Conservation (phyloP, 768 basidiomycete species). For the Leccinum obscurum region DNA sequence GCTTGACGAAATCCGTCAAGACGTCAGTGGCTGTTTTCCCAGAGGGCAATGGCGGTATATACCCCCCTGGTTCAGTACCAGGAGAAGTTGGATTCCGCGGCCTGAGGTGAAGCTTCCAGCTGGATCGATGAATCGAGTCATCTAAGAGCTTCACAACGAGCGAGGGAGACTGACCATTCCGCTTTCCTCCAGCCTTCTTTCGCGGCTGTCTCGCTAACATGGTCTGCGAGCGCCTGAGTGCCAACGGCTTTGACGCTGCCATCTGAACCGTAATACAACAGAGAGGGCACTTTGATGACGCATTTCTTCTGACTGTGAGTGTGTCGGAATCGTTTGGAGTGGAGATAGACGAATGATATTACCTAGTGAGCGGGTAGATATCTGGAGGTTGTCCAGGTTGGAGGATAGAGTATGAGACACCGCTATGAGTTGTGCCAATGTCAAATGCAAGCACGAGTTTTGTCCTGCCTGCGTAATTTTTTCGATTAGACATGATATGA, state of each 20-base stretch:
- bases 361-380: too few relatives aligned
- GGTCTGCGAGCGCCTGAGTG: background rate
- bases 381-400: too few relatives aligned
- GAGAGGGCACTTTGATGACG: background rate
- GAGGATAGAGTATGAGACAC: too few relatives aligned
- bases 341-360: too few relatives aligned
- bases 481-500: too few relatives aligned
- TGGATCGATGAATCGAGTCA: background rate
- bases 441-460: too few relatives aligned
- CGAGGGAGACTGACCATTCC: background rate
- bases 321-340: too few relatives aligned
- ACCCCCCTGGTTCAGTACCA: background rate
- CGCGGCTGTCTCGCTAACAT: background rate
- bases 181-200: background rate
- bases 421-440: too few relatives aligned
- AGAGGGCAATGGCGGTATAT: background rate
- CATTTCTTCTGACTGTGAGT: conserved; percentile 17
- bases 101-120: background rate
- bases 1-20: background rate
- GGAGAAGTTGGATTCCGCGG: background rate
- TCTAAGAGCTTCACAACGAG: background rate
- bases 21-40: background rate
- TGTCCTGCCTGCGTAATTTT: too few relatives aligned
- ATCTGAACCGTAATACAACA: background rate
- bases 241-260: background rate